phyloP scores from a whole-genome alignment of 805 yeast species.

The Saccharomyces mikatae region DNA sequence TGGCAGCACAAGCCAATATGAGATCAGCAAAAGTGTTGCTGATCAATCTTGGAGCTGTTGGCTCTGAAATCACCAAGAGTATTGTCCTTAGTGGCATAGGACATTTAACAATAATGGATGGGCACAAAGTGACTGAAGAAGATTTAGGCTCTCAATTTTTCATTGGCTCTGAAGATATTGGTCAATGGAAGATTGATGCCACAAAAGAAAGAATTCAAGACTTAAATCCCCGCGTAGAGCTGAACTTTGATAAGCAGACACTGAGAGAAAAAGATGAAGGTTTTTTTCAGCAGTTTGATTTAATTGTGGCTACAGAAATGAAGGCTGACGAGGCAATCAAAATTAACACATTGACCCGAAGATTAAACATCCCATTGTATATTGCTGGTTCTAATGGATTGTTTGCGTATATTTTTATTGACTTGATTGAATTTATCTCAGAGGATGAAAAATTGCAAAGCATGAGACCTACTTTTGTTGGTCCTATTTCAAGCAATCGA shows the following conservation, averaged over 20 bases:
- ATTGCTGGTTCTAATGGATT: conserved; percentile 66
- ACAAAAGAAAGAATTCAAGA: conserved; percentile 53
- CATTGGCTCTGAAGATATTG: conserved; percentile 47
- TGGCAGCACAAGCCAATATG: conserved; percentile 77
- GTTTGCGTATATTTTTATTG: conserved; percentile 75
- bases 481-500: conserved; percentile 37
- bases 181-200: conserved; percentile 46
- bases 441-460: conserved; percentile 45
- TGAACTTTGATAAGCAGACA: conserved; percentile 36
- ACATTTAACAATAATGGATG: conserved; percentile 61
- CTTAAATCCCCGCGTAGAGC: conserved; percentile 69
- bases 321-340: conserved; percentile 32
- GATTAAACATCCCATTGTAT: conserved; percentile 55
- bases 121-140: conserved; percentile 41
- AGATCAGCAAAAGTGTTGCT: conserved; percentile 64
- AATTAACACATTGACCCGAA: conserved; percentile 52
- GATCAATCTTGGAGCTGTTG: conserved; percentile 67
- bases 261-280: conserved; percentile 18
- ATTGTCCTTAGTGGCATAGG: conserved; percentile 85
- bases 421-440: conserved; percentile 58
- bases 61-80: conserved; percentile 77
- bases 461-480: conserved; percentile 42
- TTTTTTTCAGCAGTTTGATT: conserved; percentile 50
- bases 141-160: conserved; percentile 76
- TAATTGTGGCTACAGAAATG: conserved; percentile 71